Evolutionary conservation across 1,139 yeast genomes (phyloP).

Genomic region (Candida sp.): DNA sequence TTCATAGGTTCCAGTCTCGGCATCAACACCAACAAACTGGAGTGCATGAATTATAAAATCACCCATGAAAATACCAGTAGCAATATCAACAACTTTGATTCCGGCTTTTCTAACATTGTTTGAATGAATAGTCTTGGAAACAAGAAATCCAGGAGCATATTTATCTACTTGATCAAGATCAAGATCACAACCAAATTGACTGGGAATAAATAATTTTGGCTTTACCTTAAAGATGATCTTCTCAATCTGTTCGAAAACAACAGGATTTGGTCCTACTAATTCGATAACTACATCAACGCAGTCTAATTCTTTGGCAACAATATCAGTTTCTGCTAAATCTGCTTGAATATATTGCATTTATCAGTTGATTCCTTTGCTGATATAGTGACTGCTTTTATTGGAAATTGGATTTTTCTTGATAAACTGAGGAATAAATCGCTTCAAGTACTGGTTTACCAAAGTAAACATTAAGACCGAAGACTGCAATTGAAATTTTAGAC

Average conservation of each 20-base stretch:
- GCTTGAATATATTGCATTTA: conserved; percentile 36
- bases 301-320: conserved; percentile 28
- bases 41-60: conserved; percentile 29
- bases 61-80: conserved; percentile 44
- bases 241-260: conserved; percentile 20
- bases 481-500: conserved; percentile 34
- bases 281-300: conserved; percentile 54
- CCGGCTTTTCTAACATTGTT: conserved; percentile 39
- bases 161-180: conserved; percentile 6
- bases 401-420: conserved; percentile 42
- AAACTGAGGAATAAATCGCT: conserved; percentile 42
- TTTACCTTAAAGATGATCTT: conserved; percentile 34
- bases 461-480: conserved; percentile 52
- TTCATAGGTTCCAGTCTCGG: conserved; percentile 29
- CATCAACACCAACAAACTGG: conserved; percentile 37
- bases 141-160: conserved; percentile 32
- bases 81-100: conserved; percentile 49
- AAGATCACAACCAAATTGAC: conserved; percentile 55
- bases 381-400: conserved; percentile 51
- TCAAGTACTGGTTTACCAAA: conserved; percentile 46
- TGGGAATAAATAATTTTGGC: conserved; percentile 56
- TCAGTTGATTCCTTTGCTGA: conserved; percentile 32
- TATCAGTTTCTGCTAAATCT: conserved; percentile 20
- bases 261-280: conserved; percentile 27
- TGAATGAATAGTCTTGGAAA: conserved; percentile 36